phyloP scores from a whole-genome alignment of 768 basidiomycete genomes.

The Harrya chromipes region DNA sequence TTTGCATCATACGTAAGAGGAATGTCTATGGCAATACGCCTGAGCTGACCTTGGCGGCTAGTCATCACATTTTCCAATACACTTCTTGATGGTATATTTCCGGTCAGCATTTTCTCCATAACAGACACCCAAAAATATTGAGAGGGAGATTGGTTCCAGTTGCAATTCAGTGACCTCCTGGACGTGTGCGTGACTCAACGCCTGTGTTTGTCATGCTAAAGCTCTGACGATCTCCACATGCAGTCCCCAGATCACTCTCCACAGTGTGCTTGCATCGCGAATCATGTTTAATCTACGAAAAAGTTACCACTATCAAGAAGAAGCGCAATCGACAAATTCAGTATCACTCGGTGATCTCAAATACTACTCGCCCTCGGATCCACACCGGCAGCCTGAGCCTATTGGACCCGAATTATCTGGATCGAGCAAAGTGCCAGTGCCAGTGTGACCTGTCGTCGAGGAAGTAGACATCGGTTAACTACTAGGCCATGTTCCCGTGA shows the following conservation, averaged over 20 bases:
- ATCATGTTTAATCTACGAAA: slow-evolving; percentile 14
- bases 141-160: neutral
- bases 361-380: neutral
- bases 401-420: neutral
- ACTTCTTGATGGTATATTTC: slow-evolving; percentile 6
- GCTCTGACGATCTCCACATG: neutral
- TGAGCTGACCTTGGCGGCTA: neutral
- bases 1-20: slow-evolving; percentile 16
- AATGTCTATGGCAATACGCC: too few species aligned
- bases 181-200: neutral
- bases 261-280: slow-evolving; percentile 10
- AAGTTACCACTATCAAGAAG: neutral
- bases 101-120: neutral
- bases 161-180: slow-evolving; percentile 3
- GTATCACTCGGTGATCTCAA: neutral
- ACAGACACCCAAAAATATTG: neutral
- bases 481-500: too few species aligned
- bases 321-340: neutral
- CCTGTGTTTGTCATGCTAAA: neutral
- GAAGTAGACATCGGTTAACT: too few species aligned
- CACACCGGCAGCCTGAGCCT: neutral
- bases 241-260: slow-evolving; percentile 5
- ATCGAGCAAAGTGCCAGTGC: neutral
- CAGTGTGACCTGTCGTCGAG: too few species aligned
- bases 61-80: slow-evolving; percentile 18